Base-by-base conservation (phyloP, 2,329 filamentous ascomycete species). In the Colletotrichum siamense region DNA sequence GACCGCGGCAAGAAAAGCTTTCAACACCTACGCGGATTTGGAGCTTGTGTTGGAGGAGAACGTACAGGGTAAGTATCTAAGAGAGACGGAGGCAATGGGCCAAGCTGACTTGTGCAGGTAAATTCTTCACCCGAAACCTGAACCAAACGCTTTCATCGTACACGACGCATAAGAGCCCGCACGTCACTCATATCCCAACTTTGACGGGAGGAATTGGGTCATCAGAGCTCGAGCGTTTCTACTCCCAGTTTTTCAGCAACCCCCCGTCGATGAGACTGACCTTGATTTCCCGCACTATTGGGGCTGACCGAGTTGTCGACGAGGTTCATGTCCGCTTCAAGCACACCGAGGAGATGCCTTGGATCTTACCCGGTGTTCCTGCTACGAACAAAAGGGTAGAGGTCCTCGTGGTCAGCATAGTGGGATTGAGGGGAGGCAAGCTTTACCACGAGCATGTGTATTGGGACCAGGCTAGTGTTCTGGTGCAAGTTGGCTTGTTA, bases 171-270 rank as follows among this genome's bases (percentile, higher is more conserved):
- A 88, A 91, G 69, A 88, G 91, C 69, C 93, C 93, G 0, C 94
- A 94, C 77, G 92, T 94, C 15, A 94, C 94, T 63, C 90, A 94
- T 82, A 87, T 94, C 28, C 92, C 93, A 0, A 95, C 93, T 0
- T 78, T 92, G 36, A 91, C 89, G 0, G 93, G 94, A 9, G 94
- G 92, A 2, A 89, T 94, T 24, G 93, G 93, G 0, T 86, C 91
- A 39, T 86, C 87, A 5, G 86, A 88, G 10, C 86, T 95, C 2
- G 88, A 90, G 36, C 84, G 88, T 5, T 95, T 95, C 84, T 95
- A 95, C 83, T 86, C 87, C 0, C 82, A 93, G 73, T 91, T 92
- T 78, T 95, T 95, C 84, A 87, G 85, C 49, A 94, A 94, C 72
- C 92, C 93, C 0, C 84, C 88, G 0, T 92, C 93, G 8, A 89